Evolutionary conservation across 2,329 filamentous ascomycete genomes (phyloP).

Genomic region (Aspergillus neotritici): DNA sequence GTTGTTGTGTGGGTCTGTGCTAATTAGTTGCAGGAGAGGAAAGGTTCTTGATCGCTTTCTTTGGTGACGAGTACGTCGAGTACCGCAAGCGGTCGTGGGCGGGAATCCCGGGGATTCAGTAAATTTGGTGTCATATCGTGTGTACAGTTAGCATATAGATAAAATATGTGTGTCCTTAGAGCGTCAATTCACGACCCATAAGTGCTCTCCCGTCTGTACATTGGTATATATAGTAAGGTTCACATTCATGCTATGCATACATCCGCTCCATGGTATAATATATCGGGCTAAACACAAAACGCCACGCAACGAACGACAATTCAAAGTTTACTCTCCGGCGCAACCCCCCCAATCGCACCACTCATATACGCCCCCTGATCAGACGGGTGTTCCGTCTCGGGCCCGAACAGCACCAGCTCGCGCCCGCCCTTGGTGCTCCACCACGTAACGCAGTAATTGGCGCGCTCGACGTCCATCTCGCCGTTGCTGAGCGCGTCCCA

Average conservation of each 20-base stretch:
- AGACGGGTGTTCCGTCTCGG: slow-evolving; percentile 11
- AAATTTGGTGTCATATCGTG: slow-evolving; percentile 2
- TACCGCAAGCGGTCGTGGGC: slow-evolving; percentile 69
- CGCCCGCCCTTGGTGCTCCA: slow-evolving; percentile 66
- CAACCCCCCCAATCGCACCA: slow-evolving; percentile 43
- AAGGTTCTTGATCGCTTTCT: slow-evolving; percentile 69
- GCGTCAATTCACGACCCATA: too few relatives aligned
- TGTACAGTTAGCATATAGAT: background rate
- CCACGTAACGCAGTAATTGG: slow-evolving; percentile 74
- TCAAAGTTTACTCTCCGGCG: slow-evolving; percentile 47
- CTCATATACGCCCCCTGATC: slow-evolving; percentile 48
- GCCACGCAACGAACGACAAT: background rate
- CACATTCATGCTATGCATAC: too few relatives aligned
- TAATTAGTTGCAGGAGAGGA: slow-evolving; percentile 61
- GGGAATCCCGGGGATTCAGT: slow-evolving; percentile 70
- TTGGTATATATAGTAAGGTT: too few relatives aligned
- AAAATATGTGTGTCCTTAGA: background rate
- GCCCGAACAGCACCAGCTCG: slow-evolving; percentile 50
- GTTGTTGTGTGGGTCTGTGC: background rate
- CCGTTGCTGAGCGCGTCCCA: slow-evolving; percentile 74
- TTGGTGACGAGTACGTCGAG: slow-evolving; percentile 70
- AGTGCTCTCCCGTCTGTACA: too few relatives aligned
- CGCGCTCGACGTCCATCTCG: slow-evolving; percentile 83
- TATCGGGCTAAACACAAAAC: background rate
- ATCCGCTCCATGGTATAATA: background rate